phyloP scores from a whole-genome alignment of 768 basidiomycete species.

The Tulasnella sp. region DNA sequence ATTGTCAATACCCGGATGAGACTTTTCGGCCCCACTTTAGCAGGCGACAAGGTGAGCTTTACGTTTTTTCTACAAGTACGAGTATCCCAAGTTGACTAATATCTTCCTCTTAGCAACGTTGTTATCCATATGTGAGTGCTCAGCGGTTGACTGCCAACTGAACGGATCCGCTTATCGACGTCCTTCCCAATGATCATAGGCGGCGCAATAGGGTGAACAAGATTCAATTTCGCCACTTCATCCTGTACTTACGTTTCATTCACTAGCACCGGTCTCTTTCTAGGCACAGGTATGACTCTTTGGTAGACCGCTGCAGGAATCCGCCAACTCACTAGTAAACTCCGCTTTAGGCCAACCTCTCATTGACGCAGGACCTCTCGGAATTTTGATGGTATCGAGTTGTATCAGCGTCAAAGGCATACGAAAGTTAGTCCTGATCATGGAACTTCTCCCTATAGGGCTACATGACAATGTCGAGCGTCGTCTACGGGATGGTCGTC shows the following conservation, averaged over 20 bases:
- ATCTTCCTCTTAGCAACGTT: not conserved
- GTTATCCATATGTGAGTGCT: not conserved
- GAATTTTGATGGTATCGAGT: not conserved
- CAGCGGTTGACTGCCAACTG: not conserved
- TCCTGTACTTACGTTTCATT: not conserved
- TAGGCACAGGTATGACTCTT: not conserved
- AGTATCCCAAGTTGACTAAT: not conserved
- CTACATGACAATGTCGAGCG: not conserved
- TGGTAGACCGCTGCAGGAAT: not conserved
- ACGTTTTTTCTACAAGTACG: not conserved
- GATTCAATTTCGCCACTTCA: not conserved
- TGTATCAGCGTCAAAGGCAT: too few species aligned
- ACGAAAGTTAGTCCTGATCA: too few species aligned
- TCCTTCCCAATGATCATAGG: not conserved
- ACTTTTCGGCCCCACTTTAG: not conserved
- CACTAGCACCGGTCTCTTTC: slow-evolving; percentile 1
- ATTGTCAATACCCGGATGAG: not conserved
- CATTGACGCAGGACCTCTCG: not conserved
- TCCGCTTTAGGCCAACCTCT: not conserved
- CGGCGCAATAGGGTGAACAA: not conserved
- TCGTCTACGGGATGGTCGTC: slow-evolving; percentile 3
- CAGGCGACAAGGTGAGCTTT: not conserved
- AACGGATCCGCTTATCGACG: not conserved
- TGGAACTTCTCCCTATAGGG: not conserved
- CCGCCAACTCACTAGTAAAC: not conserved